These are phyloP conservation scores for Xylaria sp. DNA, from an alignment of 2,329 filamentous ascomycete species.

Conservation along the genomic window DNA sequence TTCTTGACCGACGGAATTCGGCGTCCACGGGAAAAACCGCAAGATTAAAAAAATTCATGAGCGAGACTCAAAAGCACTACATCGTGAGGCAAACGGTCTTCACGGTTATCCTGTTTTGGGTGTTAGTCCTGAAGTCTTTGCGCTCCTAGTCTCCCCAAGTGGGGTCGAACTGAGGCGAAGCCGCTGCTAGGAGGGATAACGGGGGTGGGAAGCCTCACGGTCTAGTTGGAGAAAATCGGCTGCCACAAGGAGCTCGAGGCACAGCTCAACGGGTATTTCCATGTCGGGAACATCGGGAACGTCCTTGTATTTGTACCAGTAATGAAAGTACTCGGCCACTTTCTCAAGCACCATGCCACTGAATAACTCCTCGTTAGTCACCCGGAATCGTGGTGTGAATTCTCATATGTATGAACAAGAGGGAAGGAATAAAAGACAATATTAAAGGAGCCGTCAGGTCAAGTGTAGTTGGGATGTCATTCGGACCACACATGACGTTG, in stretches of 20 bases:
- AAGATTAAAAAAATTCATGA: too few relatives aligned
- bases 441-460: slow-evolving; percentile 42
- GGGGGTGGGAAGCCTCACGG: slow-evolving; percentile 38
- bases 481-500: slow-evolving; percentile 38
- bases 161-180: neutral
- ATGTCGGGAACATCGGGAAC: slow-evolving; percentile 70
- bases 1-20: too few relatives aligned
- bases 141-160: slow-evolving; percentile 13
- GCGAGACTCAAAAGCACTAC: neutral
- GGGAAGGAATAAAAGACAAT: neutral
- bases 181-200: neutral
- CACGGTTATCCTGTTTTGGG: neutral
- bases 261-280: slow-evolving; percentile 74
- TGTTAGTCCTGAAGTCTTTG: slow-evolving; percentile 1
- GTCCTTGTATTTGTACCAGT: slow-evolving; percentile 69
- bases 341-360: slow-evolving; percentile 73
- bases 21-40: too few relatives aligned
- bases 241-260: slow-evolving; percentile 70
- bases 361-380: slow-evolving; percentile 19
- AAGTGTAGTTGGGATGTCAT: slow-evolving; percentile 57
- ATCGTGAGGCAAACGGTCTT: neutral
- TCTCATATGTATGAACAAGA: slow-evolving; percentile 10
- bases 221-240: slow-evolving; percentile 72
- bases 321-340: slow-evolving; percentile 78
- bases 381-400: slow-evolving; percentile 1